phyloP scores from a whole-genome alignment of 345 rosid species.

The Jatropha curcas region DNA sequence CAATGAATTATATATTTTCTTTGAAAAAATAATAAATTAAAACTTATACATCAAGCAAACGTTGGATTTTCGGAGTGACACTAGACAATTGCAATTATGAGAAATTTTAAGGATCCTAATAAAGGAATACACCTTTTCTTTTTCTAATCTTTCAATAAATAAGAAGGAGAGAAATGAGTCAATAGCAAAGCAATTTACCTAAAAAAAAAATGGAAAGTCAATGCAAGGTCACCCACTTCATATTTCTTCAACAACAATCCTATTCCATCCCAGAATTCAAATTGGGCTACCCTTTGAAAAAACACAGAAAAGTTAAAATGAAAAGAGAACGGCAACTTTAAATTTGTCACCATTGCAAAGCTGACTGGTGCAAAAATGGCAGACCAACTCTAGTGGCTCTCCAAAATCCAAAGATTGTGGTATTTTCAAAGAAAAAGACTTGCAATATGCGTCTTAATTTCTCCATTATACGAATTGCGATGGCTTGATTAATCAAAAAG shows the following conservation, averaged over 20 bases:
- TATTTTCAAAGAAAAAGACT: constrained; percentile 4
- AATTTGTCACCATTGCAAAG: not conserved
- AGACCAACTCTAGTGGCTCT: constrained; percentile 47
- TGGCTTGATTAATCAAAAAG: too few species aligned
- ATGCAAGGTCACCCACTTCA: constrained; percentile 18
- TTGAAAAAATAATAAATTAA: too few species aligned
- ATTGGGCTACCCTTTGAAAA: not conserved
- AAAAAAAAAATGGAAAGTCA: constrained; percentile 16
- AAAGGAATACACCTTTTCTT: constrained; percentile 17
- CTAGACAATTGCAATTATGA: not conserved
- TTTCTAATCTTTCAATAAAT: not conserved
- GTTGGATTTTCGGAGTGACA: too few species aligned
- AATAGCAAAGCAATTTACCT: constrained; percentile 10
- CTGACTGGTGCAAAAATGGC: constrained; percentile 37
- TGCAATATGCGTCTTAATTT: not conserved
- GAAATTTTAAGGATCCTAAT: not conserved
- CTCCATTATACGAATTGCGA: too few species aligned
- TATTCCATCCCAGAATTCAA: constrained; percentile 4
- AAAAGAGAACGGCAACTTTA: not conserved
- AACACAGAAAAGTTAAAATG: too few species aligned
- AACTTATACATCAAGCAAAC: too few species aligned
- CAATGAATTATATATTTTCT: too few species aligned
- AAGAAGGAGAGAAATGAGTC: too few species aligned
- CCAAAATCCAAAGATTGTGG: constrained; percentile 27
- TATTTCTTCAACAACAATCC: not conserved